Evolutionary conservation across 352 stramenopile genomes (phyloP).

Genomic region (Globisporangium lucens): DNA sequence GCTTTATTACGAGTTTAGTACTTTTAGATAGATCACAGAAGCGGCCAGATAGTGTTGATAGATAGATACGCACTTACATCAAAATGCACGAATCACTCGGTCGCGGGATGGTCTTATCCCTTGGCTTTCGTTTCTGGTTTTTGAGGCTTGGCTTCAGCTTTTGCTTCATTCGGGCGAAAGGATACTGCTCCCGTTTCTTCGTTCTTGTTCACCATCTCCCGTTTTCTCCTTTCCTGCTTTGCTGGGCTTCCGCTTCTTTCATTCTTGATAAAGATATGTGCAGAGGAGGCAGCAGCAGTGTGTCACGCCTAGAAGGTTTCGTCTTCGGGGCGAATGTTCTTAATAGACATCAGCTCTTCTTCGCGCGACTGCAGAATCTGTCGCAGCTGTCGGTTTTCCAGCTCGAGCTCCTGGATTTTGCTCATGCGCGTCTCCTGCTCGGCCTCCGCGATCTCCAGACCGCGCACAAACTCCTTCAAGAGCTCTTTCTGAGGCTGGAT

Average conservation of each 20-base stretch:
- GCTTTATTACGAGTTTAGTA: constrained; percentile 9
- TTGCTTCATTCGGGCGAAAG: neutral
- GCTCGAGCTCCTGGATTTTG: constrained; percentile 66
- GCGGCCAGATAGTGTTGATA: neutral
- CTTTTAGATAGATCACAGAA: constrained; percentile 1
- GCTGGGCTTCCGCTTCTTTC: neutral
- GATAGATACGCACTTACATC: constrained; percentile 7
- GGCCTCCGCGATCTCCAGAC: constrained; percentile 64
- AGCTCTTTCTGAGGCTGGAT: constrained; percentile 45
- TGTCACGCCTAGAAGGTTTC: constrained; percentile 8
- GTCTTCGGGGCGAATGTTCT: constrained; percentile 12
- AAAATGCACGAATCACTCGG: constrained; percentile 2
- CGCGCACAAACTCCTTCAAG: constrained; percentile 66
- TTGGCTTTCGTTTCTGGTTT: neutral
- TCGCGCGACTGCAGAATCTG: constrained; percentile 40
- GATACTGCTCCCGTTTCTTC: neutral
- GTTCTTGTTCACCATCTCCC: neutral
- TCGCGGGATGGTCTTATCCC: neutral
- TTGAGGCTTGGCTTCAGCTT: neutral
- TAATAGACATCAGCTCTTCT: constrained; percentile 29
- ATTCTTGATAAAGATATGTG: neutral
- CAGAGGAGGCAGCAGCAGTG: neutral
- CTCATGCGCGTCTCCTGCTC: constrained; percentile 75
- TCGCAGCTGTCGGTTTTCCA: constrained; percentile 58
- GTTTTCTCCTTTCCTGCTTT: neutral